Percentiles rank a stretch among this genome's conserved stretches.
Evolutionary conservation across 1,284 basidiomycete species (phyloP).

Genomic region (Leccinum insolens): DNA sequence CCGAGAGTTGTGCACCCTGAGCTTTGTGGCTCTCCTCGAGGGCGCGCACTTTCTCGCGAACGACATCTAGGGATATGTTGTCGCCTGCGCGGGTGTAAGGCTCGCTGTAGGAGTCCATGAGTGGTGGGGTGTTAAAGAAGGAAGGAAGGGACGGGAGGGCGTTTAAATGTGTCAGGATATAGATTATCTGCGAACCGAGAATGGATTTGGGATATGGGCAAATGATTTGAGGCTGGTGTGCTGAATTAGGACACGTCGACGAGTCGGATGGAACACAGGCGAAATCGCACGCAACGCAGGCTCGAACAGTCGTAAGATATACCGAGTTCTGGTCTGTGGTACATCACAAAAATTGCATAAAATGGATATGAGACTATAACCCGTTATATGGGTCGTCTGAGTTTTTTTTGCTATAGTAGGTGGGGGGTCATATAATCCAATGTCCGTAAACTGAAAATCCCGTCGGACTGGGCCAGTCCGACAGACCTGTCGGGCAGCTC

Average conservation of each 20-base stretch:
- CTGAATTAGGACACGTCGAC: slow-evolving; percentile 30
- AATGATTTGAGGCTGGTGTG: slow-evolving; percentile 27
- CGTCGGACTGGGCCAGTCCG: no score
- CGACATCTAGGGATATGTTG: slow-evolving; percentile 50
- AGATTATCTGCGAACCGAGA: slow-evolving; percentile 34
- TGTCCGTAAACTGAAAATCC: no score
- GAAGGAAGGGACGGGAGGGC: not conserved
- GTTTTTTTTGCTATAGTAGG: not conserved
- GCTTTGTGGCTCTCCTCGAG: slow-evolving; percentile 74
- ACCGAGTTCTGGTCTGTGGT: not conserved
- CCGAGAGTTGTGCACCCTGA: slow-evolving; percentile 74
- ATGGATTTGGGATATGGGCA: slow-evolving; percentile 24
- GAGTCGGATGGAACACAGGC: not conserved
- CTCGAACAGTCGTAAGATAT: no score
- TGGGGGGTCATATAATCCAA: no score
- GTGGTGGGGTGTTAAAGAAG: slow-evolving; percentile 6
- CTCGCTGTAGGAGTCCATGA: slow-evolving; percentile 53
- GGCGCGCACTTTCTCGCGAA: slow-evolving; percentile 58
- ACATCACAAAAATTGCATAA: no score
- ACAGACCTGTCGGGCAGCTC: no score
- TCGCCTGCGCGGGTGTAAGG: slow-evolving; percentile 42
- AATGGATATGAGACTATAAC: no score
- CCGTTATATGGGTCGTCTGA: no score
- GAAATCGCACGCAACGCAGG: not conserved
- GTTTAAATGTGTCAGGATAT: slow-evolving; percentile 25